Base-by-base conservation (phyloP, 2,329 filamentous ascomycete species). In the Paecilomyces sp. region DNA sequence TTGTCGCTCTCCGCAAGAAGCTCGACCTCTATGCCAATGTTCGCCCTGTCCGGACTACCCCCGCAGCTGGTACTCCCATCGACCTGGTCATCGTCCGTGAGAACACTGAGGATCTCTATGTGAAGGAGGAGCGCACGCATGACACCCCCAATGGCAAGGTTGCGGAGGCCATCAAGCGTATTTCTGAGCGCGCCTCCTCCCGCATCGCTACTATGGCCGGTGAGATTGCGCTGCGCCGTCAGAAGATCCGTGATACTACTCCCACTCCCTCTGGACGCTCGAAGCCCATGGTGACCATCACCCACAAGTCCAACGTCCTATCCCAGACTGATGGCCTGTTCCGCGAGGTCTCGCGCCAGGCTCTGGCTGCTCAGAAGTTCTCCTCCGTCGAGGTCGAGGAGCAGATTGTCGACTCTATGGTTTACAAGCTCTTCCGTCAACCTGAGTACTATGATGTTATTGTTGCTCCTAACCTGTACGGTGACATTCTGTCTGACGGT, bases 361-460 rank as follows among this genome's bases (percentile, higher is more conserved):
- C 90, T 3, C 86, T 97, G 8, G 82, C 86, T 30, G 81, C 82
- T 57, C 67, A 83, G 12, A 82, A 80, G 65, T 97, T 90, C 80
- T 76, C 78, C 62, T 77, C 76, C 56, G 80, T 96, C 58, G 78
- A 79, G 51, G 82, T 97, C 58, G 94, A 97, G 78, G 94, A 97
- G 83, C 94, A 99, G 81, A 99, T 99, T 68, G 93, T 99, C 64
- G 94, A 99, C 79, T 93, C 89, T 63, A 99, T 99, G 94, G 92
- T 97, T 60, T 97, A 97, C 86, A 97, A 97, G 83, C 89, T 99
- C 60, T 97, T 97, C 87, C 91, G 93, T 63, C 91, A 97, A 78
- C 94, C 94, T 52, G 84, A 88, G 71, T 89, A 88, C 72, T 99
- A 97, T 85, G 94, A 99, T 75, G 93, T 97, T 66, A 96, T 99